A percentile compares a stretch with the other conserved stretches of the same genome.
These are phyloP conservation scores for Fusarium cicatricum DNA, from an alignment of 2,329 filamentous ascomycete species.

Conservation along the genomic window DNA sequence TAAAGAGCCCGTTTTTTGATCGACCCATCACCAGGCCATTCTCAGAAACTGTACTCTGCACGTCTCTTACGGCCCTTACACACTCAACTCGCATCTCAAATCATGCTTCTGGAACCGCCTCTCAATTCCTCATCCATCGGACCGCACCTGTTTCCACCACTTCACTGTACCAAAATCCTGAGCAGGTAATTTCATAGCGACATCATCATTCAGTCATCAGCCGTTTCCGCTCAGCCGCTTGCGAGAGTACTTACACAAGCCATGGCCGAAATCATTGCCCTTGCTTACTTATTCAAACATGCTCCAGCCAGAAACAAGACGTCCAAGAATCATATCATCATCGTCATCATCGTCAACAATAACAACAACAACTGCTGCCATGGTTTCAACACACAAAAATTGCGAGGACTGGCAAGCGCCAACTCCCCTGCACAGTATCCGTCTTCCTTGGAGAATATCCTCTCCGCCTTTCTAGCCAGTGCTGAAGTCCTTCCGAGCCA, in stretches of 20 bases:
- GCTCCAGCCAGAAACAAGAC: conserved; percentile 37
- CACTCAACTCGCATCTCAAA: not conserved
- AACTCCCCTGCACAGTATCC: conserved; percentile 21
- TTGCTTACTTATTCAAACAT: conserved; percentile 42
- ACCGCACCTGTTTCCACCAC: conserved; percentile 13
- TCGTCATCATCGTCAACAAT: conserved; percentile 23
- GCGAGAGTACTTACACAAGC: conserved; percentile 40
- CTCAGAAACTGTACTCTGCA: not conserved
- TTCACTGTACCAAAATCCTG: conserved; percentile 15
- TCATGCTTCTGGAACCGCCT: conserved; percentile 4
- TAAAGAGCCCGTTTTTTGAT: not conserved
- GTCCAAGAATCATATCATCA: conserved; percentile 33
- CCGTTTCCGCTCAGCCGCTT: conserved; percentile 39
- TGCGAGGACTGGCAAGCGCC: conserved; percentile 34
- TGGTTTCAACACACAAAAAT: conserved; percentile 19
- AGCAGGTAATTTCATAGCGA: conserved; percentile 38
- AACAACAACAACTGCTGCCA: conserved; percentile 23
- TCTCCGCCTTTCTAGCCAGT: conserved; percentile 41
- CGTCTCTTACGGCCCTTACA: conserved; percentile 3
- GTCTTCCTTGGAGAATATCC: conserved; percentile 24
- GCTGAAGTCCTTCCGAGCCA: conserved; percentile 34
- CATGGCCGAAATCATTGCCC: conserved; percentile 32
- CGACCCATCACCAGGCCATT: not conserved
- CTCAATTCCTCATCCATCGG: conserved; percentile 26
- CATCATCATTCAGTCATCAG: conserved; percentile 46